Evolutionary conservation across 306 rosid species (phyloP), one percentile per base, ranked within the genome.

Genomic region (Purshia tridentata): DNA sequence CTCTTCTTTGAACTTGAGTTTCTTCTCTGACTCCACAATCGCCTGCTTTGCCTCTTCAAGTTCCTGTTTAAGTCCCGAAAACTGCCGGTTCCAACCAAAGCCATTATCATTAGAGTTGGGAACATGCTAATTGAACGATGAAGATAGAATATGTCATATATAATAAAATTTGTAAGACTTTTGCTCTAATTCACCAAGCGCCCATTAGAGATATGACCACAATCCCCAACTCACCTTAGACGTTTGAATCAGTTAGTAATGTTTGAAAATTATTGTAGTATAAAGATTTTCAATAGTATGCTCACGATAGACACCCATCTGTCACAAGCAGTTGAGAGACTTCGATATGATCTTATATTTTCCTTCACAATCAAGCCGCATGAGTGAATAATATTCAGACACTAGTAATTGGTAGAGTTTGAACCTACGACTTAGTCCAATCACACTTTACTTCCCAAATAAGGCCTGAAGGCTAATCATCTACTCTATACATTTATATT

Each of bases 1-100:
- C 83, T 95, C 98, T 88, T 91, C 99, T 82, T 95, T 95, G 85
- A 95, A 91, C 81, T 83, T 91, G 75, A 91, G 95, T 77, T 91
- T 95, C 76, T 91, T 91, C 77, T 88, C 92, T 4, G 83, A 90
- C 78, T 95, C 99, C 78, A 86, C 64, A 85, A 86, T 76, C 67
- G 87, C 83, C 67, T 88, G 93, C 81, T 89, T 90, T 60, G 95
- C 90, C 77, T 90, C 99, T 78, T 95, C 98, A 81, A 95, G 89
- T 65, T 95, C 99, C 65, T 77, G 92, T 87, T 87, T 87, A 57
- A 90, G 83, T 18, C 84, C 80, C 23, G 89, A 79, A 82, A 95
- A 68, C 99, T 95, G 96, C 89, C 77, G 61, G 75, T 72, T 76
- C 64, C 69, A 79, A 77, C 57, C 76, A 75, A 0, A 16, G 39